A percentile compares a stretch with the other conserved stretches of the same genome.
phyloP scores from a whole-genome alignment of 208 protist genomes.

The Novymonas esmeraldas region DNA sequence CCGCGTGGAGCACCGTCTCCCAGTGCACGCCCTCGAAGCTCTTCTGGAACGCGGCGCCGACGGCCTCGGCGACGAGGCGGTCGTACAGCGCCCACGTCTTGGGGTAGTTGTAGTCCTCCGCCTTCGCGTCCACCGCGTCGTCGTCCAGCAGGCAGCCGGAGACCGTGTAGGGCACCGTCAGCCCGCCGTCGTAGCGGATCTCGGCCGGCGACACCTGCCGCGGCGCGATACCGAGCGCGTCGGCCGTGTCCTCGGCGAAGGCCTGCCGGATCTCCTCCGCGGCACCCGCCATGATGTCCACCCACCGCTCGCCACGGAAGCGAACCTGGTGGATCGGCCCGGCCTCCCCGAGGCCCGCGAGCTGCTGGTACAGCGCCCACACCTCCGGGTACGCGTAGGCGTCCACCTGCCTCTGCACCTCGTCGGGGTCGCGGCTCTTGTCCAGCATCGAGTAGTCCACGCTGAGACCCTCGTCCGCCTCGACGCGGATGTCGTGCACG shows the following conservation, averaged over 20 bases:
- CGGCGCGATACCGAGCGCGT: constrained; percentile 35
- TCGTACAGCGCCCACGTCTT: constrained; percentile 57
- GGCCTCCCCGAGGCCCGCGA: constrained; percentile 30
- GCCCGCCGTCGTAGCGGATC: constrained; percentile 47
- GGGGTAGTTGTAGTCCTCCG: constrained; percentile 55
- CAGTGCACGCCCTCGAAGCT: constrained; percentile 59
- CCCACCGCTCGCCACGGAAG: constrained; percentile 53
- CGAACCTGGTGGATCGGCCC: constrained; percentile 42
- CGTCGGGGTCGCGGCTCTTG: constrained; percentile 19
- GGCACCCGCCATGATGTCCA: constrained; percentile 33
- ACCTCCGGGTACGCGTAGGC: constrained; percentile 52
- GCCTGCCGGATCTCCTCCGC: constrained; percentile 32
- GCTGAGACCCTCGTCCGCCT: constrained; percentile 46
- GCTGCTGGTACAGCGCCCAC: constrained; percentile 61
- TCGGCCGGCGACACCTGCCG: constrained; percentile 36
- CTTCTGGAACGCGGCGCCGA: constrained; percentile 42
- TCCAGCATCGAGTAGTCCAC: constrained; percentile 54
- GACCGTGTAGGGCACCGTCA: constrained; percentile 54
- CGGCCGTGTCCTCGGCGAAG: constrained; percentile 46
- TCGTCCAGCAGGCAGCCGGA: constrained; percentile 24
- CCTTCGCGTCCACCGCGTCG: constrained; percentile 45
- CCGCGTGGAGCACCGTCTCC: constrained; percentile 41
- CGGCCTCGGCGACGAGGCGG: constrained; percentile 38
- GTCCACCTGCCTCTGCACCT: constrained; percentile 49
- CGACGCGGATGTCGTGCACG: constrained; percentile 39